These are phyloP conservation scores for Cyberlindnera bimundalis DNA, from an alignment of 805 yeast species.

Conservation along the genomic window DNA sequence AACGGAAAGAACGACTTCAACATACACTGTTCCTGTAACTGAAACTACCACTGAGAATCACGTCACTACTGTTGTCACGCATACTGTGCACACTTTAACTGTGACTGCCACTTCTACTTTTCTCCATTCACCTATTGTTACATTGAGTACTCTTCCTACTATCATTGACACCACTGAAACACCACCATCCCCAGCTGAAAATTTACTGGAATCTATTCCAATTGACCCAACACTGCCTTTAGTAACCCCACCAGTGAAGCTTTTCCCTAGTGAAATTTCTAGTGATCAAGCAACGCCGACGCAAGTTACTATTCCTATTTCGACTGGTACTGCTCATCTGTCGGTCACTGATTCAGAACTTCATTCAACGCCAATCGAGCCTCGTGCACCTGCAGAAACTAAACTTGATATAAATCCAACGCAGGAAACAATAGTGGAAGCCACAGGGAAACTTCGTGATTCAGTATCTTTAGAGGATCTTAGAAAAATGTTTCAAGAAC, in stretches of 20 bases:
- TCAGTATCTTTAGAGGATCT: slow-evolving; percentile 1
- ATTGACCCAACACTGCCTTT: not conserved
- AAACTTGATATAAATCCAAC: not conserved
- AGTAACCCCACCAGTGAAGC: too few species aligned
- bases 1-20: slow-evolving; percentile 8
- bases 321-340: too few species aligned
- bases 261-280: too few species aligned
- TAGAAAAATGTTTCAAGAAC: slow-evolving; percentile 11
- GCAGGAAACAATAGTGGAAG: not conserved
- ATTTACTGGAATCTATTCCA: not conserved
- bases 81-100: slow-evolving; percentile 9
- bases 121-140: too few species aligned
- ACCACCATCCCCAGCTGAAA: too few species aligned
- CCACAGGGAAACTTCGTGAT: slow-evolving; percentile 1
- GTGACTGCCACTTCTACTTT: slow-evolving; percentile 1
- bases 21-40: slow-evolving; percentile 3
- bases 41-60: not conserved
- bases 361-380: too few species aligned
- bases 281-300: too few species aligned
- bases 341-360: too few species aligned
- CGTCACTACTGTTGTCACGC: slow-evolving; percentile 6
- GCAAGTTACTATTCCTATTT: too few species aligned
- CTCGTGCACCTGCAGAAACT: too few species aligned
- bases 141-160: too few species aligned
- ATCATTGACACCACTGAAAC: slow-evolving; percentile 2